Percentiles rank a stretch among this genome's conserved stretches.
phyloP scores from a whole-genome alignment of 208 protist species.

The Acanthamoeba triangularis region DNA sequence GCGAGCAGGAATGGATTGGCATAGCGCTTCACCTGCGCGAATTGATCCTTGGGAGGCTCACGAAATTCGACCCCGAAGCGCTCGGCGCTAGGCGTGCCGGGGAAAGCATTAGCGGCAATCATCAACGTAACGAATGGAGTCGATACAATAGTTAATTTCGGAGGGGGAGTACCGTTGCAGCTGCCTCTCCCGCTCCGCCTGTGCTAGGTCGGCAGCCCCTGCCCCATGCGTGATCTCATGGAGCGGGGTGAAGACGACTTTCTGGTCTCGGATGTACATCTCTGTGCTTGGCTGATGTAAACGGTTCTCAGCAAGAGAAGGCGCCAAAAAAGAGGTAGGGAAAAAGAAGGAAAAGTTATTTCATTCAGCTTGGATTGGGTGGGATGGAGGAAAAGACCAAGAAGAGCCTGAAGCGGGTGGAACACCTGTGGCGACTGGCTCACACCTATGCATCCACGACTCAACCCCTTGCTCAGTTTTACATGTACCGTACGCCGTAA shows the following conservation, averaged over 20 bases:
- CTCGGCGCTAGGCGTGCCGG: neutral
- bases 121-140: neutral
- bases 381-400: neutral
- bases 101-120: neutral
- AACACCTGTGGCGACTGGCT: neutral
- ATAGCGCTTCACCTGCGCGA: constrained; percentile 21
- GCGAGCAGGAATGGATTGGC: constrained; percentile 22
- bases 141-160: neutral
- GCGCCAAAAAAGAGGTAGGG: no score
- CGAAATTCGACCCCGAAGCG: constrained; percentile 4
- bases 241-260: neutral
- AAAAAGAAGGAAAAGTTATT: neutral
- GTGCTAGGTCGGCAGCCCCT: neutral
- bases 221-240: neutral
- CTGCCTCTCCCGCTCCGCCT: neutral
- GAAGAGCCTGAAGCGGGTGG: neutral
- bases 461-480: constrained; percentile 6
- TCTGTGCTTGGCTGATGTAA: no score
- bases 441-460: neutral
- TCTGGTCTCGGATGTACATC: neutral
- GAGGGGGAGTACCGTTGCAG: neutral
- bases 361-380: neutral
- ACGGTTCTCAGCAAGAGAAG: no score
- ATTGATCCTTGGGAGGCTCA: neutral
- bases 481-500: neutral